Base-by-base conservation (phyloP, 2,329 filamentous ascomycete genomes). In the Fragosphaeria purpurea region DNA sequence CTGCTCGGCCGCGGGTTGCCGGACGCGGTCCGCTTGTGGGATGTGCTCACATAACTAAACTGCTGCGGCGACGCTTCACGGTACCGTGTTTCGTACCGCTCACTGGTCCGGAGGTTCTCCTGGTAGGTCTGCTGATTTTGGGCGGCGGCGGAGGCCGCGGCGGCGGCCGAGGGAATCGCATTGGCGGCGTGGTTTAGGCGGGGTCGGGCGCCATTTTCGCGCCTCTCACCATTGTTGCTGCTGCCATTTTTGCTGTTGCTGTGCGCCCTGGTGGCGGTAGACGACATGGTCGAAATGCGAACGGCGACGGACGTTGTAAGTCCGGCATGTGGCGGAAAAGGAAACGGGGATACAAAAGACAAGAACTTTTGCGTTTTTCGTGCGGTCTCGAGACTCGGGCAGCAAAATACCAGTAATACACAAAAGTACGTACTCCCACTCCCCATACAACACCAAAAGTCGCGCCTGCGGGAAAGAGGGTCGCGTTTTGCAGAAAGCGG, bases 21-120 rank as follows among this genome's bases (percentile, higher is more conserved):
- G 11, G 80, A 83, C 2, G 76, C 69, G 13, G 72, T 71, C 50
- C 79, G 72, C 65, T 80, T 82, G 60, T 82, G 78, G 4, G 73
- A 63, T 34, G 68, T 67, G 57, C 66, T 66, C 38, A 67, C 63
- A 53, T 63, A 65, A 49, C 51, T 64, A 51, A 62, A 62, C 53
- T 64, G 65, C 43, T 63, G 59, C 9, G 67, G 67, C 34, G 66
- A 56, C 48, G 67, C 56, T 50, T 67, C 65, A 41, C 66, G 65
- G 44, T 64, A 56, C 69, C 70, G 52, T 56, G 59, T 53, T 56
- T 65, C 53, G 7, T 50, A 46, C 37, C 61, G 41, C 34, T 59
- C 57, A 49, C 55, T 53, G 44, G 50, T 54, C 13, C 53, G 54
- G 11, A 59, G 57, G 34, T 45, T 53, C 22, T 57, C 53, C 49